phyloP scores from a whole-genome alignment of 768 basidiomycete species.

The Daedaleopsis nitida region DNA sequence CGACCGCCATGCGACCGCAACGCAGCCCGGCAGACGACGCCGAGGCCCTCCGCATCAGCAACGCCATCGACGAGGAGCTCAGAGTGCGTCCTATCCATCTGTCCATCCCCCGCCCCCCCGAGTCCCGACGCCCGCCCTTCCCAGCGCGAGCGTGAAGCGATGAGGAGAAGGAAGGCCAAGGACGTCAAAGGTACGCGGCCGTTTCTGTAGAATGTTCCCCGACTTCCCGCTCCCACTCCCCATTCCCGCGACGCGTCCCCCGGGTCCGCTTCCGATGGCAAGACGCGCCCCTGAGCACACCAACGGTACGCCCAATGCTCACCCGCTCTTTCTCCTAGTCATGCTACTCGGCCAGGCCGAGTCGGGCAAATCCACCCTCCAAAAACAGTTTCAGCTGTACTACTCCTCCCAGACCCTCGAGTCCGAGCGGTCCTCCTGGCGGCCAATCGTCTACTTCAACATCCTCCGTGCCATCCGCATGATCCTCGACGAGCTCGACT shows the following conservation, averaged over 20 bases:
- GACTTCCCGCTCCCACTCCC: too few relatives aligned
- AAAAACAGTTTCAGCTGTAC: slow-evolving; percentile 83
- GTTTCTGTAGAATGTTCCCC: too few relatives aligned
- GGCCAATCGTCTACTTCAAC: slow-evolving; percentile 49
- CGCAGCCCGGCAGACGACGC: slow-evolving; percentile 19
- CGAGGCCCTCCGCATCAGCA: slow-evolving; percentile 25
- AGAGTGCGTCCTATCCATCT: slow-evolving; percentile 9
- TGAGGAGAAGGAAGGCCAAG: slow-evolving; percentile 19
- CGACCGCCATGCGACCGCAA: slow-evolving; percentile 16
- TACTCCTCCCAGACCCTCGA: slow-evolving; percentile 56
- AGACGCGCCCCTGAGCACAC: too few relatives aligned
- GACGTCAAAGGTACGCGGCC: slow-evolving; percentile 32
- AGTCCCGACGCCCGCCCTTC: neutral
- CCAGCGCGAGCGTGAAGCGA: slow-evolving; percentile 29
- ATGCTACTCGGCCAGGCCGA: slow-evolving; percentile 39
- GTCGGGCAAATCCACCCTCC: slow-evolving; percentile 76
- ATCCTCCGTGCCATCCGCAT: slow-evolving; percentile 73
- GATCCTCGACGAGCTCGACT: slow-evolving; percentile 72
- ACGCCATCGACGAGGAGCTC: slow-evolving; percentile 28
- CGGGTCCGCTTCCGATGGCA: neutral
- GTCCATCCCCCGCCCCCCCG: neutral
- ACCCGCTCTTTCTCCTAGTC: slow-evolving; percentile 24
- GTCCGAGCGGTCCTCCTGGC: slow-evolving; percentile 43
- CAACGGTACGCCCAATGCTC: neutral
- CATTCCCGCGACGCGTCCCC: neutral